phyloP scores from a whole-genome alignment of 2,329 filamentous ascomycete species.

The Alternaria metachromatica region DNA sequence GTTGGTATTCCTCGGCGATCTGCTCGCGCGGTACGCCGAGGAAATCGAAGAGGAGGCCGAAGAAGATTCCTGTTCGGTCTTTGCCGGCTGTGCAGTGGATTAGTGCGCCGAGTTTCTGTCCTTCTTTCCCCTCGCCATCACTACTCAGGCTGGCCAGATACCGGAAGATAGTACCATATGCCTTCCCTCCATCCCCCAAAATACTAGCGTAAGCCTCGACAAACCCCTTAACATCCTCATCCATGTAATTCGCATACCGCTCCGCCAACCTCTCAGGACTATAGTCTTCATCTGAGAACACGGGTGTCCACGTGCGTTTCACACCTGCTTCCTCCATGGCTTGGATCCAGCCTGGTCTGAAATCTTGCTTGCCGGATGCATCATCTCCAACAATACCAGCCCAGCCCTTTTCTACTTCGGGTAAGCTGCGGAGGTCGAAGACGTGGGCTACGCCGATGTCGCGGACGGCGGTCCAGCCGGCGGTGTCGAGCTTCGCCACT shows the following conservation, averaged over 20 bases:
- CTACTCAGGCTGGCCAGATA: constrained; percentile 59
- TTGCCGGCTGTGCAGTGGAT: constrained; percentile 81
- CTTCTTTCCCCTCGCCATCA: neutral
- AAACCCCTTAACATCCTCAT: constrained; percentile 65
- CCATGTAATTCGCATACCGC: constrained; percentile 67
- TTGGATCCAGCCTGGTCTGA: constrained; percentile 33
- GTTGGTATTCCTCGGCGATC: constrained; percentile 68
- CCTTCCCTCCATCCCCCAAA: constrained; percentile 59
- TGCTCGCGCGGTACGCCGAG: constrained; percentile 67
- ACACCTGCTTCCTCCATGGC: constrained; percentile 48
- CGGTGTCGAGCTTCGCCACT: constrained; percentile 48
- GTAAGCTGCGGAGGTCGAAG: constrained; percentile 71
- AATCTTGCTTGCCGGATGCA: constrained; percentile 39
- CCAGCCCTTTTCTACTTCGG: constrained; percentile 61
- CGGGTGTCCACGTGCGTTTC: constrained; percentile 66
- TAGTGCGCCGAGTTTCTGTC: constrained; percentile 58
- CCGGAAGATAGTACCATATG: constrained; percentile 65
- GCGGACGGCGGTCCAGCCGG: constrained; percentile 34
- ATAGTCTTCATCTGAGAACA: constrained; percentile 69
- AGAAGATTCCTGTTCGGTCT: constrained; percentile 75
- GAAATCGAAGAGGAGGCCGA: constrained; percentile 69
- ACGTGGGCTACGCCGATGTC: constrained; percentile 67
- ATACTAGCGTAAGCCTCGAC: constrained; percentile 69
- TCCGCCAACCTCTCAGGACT: constrained; percentile 67
- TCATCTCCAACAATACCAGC: constrained; percentile 29